Conservation (phyloP, 139 green algal species). For the Monoraphidium neglectum region DNA sequence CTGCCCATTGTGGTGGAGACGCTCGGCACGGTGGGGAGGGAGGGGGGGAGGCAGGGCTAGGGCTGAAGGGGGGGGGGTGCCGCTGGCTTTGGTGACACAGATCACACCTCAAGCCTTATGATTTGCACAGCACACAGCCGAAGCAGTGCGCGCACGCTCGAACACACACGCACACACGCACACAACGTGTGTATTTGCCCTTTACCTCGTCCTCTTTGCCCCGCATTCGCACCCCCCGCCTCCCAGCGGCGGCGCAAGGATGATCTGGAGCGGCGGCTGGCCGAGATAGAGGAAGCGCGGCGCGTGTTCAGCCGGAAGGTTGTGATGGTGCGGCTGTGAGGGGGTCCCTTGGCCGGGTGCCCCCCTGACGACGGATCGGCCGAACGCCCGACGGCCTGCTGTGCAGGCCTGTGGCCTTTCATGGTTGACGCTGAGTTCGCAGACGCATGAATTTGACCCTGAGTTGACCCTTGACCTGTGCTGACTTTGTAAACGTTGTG, state of each 20-base stretch:
- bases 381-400: too few relatives aligned
- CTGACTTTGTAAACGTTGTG: too few relatives aligned
- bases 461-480: too few relatives aligned
- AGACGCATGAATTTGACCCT: too few relatives aligned
- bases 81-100: not conserved
- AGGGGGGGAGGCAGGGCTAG: not conserved
- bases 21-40: slow-evolving; percentile 21
- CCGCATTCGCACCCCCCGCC: too few relatives aligned
- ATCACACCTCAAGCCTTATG: not conserved
- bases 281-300: slow-evolving; percentile 60
- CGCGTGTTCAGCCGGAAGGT: slow-evolving; percentile 58
- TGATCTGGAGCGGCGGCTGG: slow-evolving; percentile 54
- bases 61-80: not conserved
- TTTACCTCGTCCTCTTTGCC: too few relatives aligned
- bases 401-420: too few relatives aligned
- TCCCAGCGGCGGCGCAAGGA: slow-evolving; percentile 46
- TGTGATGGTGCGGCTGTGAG: slow-evolving; percentile 45
- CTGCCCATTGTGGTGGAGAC: slow-evolving; percentile 71
- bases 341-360: too few relatives aligned
- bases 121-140: too few relatives aligned
- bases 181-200: too few relatives aligned
- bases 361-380: too few relatives aligned
- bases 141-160: not conserved
- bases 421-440: too few relatives aligned
- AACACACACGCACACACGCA: slow-evolving; percentile 4